Percentiles rank a stretch among this genome's conserved stretches.
phyloP scores from a whole-genome alignment of 2,329 filamentous ascomycete species.

The Cercospora brassicicola region DNA sequence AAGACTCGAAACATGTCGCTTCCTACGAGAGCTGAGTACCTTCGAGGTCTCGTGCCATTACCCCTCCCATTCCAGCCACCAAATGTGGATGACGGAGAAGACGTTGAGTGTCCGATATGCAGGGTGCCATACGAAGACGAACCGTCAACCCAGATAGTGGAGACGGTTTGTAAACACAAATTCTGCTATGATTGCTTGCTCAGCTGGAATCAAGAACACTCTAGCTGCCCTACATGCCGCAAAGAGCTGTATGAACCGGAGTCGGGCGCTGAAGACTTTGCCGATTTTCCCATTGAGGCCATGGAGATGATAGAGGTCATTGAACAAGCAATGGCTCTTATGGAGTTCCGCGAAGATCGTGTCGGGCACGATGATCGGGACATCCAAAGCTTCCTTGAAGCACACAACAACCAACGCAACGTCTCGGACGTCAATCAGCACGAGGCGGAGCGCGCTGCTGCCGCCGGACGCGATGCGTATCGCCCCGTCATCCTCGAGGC shows the following conservation, averaged over 20 bases:
- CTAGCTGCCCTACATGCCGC: not conserved
- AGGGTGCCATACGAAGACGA: not conserved
- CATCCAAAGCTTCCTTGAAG: not conserved
- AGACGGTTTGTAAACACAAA: not conserved
- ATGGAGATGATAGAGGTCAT: not conserved
- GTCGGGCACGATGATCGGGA: not conserved
- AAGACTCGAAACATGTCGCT: too few species aligned
- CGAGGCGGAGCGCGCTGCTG: not conserved
- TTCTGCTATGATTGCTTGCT: not conserved
- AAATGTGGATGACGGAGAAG: not conserved
- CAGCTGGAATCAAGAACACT: not conserved
- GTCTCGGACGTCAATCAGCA: not conserved
- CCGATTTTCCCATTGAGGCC: not conserved
- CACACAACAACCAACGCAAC: not conserved
- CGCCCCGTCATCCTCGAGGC: not conserved
- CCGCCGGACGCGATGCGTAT: not conserved
- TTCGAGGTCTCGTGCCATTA: too few species aligned
- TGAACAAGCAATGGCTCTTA: not conserved
- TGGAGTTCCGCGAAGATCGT: not conserved
- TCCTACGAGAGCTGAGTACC: too few species aligned
- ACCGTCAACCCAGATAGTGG: not conserved
- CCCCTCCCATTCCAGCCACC: too few species aligned
- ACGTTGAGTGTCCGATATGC: not conserved
- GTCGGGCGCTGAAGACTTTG: not conserved
- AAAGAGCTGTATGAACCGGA: not conserved